Evolutionary conservation across 495 filamentous ascomycete genomes (phyloP).

Genomic region (Tuber microsphaerosporum): DNA sequence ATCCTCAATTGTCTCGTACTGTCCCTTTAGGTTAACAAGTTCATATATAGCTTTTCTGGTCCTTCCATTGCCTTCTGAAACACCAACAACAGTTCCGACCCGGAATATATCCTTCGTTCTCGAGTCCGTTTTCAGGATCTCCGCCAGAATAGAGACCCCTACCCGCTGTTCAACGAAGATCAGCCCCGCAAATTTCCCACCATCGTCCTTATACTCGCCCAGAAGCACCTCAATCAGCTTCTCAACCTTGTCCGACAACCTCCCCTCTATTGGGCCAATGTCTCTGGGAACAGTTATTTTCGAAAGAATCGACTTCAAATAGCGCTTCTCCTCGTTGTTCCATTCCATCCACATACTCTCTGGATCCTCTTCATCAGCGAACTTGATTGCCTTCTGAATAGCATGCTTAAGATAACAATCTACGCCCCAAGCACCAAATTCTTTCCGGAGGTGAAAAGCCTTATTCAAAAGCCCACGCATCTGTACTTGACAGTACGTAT

Average conservation of each 20-base stretch:
- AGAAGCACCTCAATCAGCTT: slow-evolving; percentile 42
- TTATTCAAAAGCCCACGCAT: slow-evolving; percentile 54
- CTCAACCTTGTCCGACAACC: slow-evolving; percentile 40
- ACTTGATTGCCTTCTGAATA: slow-evolving; percentile 47
- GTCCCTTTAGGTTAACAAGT: slow-evolving; percentile 51
- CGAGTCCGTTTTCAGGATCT: slow-evolving; percentile 59
- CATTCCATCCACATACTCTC: slow-evolving; percentile 43
- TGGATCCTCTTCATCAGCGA: slow-evolving; percentile 38
- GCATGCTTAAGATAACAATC: slow-evolving; percentile 63
- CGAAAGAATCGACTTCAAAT: slow-evolving; percentile 52
- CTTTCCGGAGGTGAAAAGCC: slow-evolving; percentile 49
- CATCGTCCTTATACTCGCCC: slow-evolving; percentile 27
- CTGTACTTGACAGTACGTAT: slow-evolving; percentile 60
- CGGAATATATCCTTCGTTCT: slow-evolving; percentile 52
- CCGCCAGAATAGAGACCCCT: slow-evolving; percentile 59
- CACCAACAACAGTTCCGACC: slow-evolving; percentile 66
- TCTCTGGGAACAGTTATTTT: slow-evolving; percentile 44
- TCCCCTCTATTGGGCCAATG: slow-evolving; percentile 29
- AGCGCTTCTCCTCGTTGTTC: slow-evolving; percentile 52
- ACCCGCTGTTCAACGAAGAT: slow-evolving; percentile 72
- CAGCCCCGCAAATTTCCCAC: slow-evolving; percentile 56
- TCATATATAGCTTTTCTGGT: slow-evolving; percentile 54
- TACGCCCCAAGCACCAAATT: slow-evolving; percentile 67
- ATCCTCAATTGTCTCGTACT: slow-evolving; percentile 56
- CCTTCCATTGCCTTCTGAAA: slow-evolving; percentile 48